phyloP scores from a whole-genome alignment of 371 early-diverging fungal genomes.

The Mucor velutinosus region DNA sequence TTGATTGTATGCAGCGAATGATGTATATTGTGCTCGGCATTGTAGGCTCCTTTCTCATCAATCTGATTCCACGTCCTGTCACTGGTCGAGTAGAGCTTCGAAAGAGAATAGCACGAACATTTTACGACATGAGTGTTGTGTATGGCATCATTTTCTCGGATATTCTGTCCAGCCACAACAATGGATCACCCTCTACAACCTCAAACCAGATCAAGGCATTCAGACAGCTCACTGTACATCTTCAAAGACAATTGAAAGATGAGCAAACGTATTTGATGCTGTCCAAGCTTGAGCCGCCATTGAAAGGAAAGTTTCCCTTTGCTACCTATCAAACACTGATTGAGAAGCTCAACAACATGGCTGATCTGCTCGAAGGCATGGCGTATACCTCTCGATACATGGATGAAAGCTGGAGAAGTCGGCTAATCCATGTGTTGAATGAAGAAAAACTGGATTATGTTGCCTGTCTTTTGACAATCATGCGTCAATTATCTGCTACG shows the following conservation, averaged over 20 bases:
- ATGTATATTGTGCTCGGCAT: constrained; percentile 39
- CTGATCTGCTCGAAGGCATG: constrained; percentile 40
- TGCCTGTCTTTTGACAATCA: constrained; percentile 37
- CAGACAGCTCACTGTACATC: constrained; percentile 25
- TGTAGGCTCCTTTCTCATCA: constrained; percentile 29
- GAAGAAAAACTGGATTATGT: constrained; percentile 38
- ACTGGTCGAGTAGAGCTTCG: constrained; percentile 46
- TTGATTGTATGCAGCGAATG: constrained; percentile 25
- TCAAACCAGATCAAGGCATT: constrained; percentile 29
- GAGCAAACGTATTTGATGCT: constrained; percentile 29
- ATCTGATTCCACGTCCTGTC: constrained; percentile 35
- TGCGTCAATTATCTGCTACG: constrained; percentile 37
- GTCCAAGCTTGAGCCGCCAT: constrained; percentile 39
- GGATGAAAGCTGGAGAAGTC: constrained; percentile 22
- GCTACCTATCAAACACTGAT: constrained; percentile 26
- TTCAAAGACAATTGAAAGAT: constrained; percentile 42
- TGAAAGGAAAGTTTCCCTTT: constrained; percentile 42
- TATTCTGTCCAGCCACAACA: constrained; percentile 1
- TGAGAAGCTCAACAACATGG: constrained; percentile 42
- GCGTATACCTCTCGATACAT: constrained; percentile 20
- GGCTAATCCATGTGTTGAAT: constrained; percentile 18
- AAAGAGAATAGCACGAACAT: constrained; percentile 37
- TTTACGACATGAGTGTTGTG: constrained; percentile 38
- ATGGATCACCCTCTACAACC: neutral
- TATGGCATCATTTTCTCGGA: constrained; percentile 35